Percentiles rank a stretch among this genome's conserved stretches.
Evolutionary conservation across 805 yeast genomes (phyloP).

Genomic region (Nakazawaea molendinolei): DNA sequence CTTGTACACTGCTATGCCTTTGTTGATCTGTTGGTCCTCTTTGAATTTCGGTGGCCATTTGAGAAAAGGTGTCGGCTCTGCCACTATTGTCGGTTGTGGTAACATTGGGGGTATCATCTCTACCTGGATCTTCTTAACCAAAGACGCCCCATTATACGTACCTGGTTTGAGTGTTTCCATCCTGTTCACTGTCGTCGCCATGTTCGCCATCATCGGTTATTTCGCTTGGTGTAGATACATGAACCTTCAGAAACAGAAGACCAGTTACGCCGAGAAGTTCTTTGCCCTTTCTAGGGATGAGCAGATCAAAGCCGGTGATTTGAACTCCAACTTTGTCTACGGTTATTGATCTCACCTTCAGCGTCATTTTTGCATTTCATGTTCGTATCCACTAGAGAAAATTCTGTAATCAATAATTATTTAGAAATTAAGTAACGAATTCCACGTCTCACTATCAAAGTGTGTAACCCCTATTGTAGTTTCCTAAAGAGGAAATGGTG

Average conservation of each 20-base stretch:
- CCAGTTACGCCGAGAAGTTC: conserved; percentile 22
- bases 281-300: conserved; percentile 20
- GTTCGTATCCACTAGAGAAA: no score
- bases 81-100: conserved; percentile 56
- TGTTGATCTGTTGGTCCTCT: conserved; percentile 50
- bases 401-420: neutral
- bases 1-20: conserved; percentile 50
- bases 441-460: neutral
- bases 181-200: conserved; percentile 35
- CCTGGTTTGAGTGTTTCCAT: conserved; percentile 41
- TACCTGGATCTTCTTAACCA: conserved; percentile 39
- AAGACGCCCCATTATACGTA: conserved; percentile 45
- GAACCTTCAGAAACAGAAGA: conserved; percentile 18
- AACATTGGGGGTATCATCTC: conserved; percentile 59
- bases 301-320: conserved; percentile 27
- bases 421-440: neutral
- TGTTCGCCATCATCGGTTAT: conserved; percentile 29
- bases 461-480: neutral
- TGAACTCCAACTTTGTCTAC: conserved; percentile 40
- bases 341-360: conserved; percentile 9
- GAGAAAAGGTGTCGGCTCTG: conserved; percentile 49
- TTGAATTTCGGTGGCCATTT: conserved; percentile 50
- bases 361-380: no score
- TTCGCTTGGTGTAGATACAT: conserved; percentile 22
- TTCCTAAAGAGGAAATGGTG: neutral